Evolutionary conservation across 352 stramenopile genomes (phyloP).

Genomic region (Phytophthora lateralis): DNA sequence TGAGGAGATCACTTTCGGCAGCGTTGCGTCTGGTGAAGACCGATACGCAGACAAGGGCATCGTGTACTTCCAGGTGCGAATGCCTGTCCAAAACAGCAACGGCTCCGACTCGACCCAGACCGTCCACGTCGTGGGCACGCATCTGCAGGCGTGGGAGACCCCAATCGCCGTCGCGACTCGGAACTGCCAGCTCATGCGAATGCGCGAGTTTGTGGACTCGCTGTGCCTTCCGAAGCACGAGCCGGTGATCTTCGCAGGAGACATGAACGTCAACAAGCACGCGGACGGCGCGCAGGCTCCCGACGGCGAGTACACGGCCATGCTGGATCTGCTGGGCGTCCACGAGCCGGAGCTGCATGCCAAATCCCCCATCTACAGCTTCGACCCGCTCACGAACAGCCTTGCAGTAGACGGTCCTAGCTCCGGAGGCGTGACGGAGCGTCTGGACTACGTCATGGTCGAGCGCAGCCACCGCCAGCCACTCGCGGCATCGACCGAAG

Average conservation of each 20-base stretch:
- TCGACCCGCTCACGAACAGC: slow-evolving; percentile 64
- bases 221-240: slow-evolving; percentile 52
- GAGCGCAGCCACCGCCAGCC: slow-evolving; percentile 43
- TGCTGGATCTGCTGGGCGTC: slow-evolving; percentile 51
- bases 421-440: slow-evolving; percentile 59
- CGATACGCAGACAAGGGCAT: slow-evolving; percentile 69
- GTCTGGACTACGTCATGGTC: slow-evolving; percentile 69
- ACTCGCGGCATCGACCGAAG: slow-evolving; percentile 25
- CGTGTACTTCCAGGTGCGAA: slow-evolving; percentile 60
- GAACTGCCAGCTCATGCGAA: slow-evolving; percentile 44
- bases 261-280: slow-evolving; percentile 70
- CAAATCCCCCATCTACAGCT: slow-evolving; percentile 56
- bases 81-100: slow-evolving; percentile 14
- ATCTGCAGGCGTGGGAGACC: slow-evolving; percentile 74
- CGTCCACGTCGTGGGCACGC: slow-evolving; percentile 68
- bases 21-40: slow-evolving; percentile 58
- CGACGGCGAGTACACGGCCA: slow-evolving; percentile 47
- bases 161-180: slow-evolving; percentile 44
- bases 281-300: slow-evolving; percentile 20
- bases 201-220: slow-evolving; percentile 58
- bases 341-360: slow-evolving; percentile 36
- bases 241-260: slow-evolving; percentile 57
- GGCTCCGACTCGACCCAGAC: slow-evolving; percentile 27
- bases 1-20: slow-evolving; percentile 66
- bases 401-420: slow-evolving; percentile 65